Evolutionary conservation across 2,329 filamentous ascomycete genomes (phyloP).

Genomic region (Ascochyta viciae-villosae): DNA sequence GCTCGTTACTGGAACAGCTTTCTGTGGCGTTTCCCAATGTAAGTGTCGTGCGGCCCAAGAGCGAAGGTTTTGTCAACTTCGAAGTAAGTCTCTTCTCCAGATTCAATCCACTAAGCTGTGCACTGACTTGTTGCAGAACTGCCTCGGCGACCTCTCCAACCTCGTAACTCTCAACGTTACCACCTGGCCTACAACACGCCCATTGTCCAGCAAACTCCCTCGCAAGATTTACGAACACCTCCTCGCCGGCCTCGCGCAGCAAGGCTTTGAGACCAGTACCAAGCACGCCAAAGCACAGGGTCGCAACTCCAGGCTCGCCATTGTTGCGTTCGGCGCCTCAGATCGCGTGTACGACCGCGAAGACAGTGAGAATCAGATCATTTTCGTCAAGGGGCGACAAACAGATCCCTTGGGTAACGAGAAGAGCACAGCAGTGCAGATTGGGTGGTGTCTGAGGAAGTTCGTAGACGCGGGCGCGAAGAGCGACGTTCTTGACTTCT

Average conservation of each 20-base stretch:
- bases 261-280: slow-evolving; percentile 44
- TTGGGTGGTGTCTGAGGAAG: slow-evolving; percentile 55
- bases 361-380: slow-evolving; percentile 55
- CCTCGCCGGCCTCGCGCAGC: slow-evolving; percentile 51
- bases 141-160: slow-evolving; percentile 47
- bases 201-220: slow-evolving; percentile 50
- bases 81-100: slow-evolving; percentile 38
- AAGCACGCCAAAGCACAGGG: slow-evolving; percentile 35
- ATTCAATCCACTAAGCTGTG: background rate
- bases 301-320: slow-evolving; percentile 49
- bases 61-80: slow-evolving; percentile 53
- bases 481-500: slow-evolving; percentile 56
- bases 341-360: slow-evolving; percentile 57
- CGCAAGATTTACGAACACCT: slow-evolving; percentile 55
- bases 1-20: slow-evolving; percentile 53
- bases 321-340: slow-evolving; percentile 56
- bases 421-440: slow-evolving; percentile 51
- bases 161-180: slow-evolving; percentile 58
- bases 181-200: slow-evolving; percentile 56
- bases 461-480: slow-evolving; percentile 53
- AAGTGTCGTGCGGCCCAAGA: slow-evolving; percentile 52
- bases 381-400: slow-evolving; percentile 55
- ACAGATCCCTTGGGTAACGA: slow-evolving; percentile 52
- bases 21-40: slow-evolving; percentile 56
- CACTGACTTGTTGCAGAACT: slow-evolving; percentile 34